Conservation (phyloP, 192 early-diverging fungal genomes). For the Gamsiella multidivaricata region DNA sequence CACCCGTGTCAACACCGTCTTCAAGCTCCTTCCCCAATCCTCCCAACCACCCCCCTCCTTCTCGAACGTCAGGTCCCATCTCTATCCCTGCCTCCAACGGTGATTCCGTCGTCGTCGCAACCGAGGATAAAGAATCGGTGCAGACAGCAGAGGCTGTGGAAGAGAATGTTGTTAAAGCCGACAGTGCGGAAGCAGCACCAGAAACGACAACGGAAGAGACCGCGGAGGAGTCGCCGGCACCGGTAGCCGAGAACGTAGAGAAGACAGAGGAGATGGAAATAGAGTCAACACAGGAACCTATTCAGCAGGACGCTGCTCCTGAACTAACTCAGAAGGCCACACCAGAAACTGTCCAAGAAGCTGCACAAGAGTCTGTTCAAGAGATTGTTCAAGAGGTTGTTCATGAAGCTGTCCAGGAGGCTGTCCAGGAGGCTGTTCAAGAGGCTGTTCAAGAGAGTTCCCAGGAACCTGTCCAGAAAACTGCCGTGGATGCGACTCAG, state of each 20-base stretch:
- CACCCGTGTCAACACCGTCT: background rate
- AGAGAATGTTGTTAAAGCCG: background rate
- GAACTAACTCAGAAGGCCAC: background rate
- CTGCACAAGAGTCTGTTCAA: background rate
- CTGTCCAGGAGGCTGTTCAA: background rate
- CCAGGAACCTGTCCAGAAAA: too few species aligned
- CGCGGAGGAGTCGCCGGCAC: background rate
- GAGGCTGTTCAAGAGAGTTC: constrained; percentile 5
- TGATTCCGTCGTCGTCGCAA: background rate
- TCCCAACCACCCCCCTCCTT: constrained; percentile 2
- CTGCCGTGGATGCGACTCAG: too few species aligned
- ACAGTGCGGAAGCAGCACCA: background rate
- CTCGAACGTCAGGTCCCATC: background rate
- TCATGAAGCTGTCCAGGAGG: background rate
- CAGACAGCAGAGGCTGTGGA: background rate
- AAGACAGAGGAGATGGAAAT: constrained; percentile 11
- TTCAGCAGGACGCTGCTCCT: background rate
- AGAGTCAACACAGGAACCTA: constrained; percentile 1
- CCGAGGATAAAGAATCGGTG: background rate
- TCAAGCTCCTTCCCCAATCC: constrained; percentile 15
- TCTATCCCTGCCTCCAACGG: background rate
- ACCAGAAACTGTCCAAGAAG: background rate
- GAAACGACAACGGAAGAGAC: background rate
- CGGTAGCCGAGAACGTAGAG: background rate
- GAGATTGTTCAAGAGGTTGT: background rate